phyloP scores from a whole-genome alignment of 2,329 filamentous ascomycete genomes.

The Cladophialophora carrionii region DNA sequence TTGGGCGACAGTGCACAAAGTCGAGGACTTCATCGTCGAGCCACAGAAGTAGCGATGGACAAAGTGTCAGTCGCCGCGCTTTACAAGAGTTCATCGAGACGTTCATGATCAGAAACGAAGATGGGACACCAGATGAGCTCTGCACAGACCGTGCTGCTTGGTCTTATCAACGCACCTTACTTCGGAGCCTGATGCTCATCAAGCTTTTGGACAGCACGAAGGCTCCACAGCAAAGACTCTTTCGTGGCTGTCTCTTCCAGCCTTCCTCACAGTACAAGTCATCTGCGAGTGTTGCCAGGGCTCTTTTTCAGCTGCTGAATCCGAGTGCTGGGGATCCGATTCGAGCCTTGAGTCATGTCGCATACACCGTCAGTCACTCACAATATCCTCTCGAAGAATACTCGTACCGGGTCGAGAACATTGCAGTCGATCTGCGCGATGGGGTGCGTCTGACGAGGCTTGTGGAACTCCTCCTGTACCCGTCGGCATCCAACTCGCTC shows the following conservation, averaged over 20 bases:
- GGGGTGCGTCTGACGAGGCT: conserved; percentile 63
- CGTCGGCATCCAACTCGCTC: conserved; percentile 41
- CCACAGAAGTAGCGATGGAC: conserved; percentile 11
- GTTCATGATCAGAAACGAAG: conserved; percentile 62
- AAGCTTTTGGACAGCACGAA: conserved; percentile 62
- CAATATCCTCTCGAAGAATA: conserved; percentile 65
- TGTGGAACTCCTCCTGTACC: conserved; percentile 61
- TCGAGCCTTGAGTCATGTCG: conserved; percentile 59
- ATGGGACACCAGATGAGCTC: conserved; percentile 42
- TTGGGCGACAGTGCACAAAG: conserved; percentile 51
- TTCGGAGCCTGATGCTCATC: conserved; percentile 64
- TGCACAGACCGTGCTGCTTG: conserved; percentile 44
- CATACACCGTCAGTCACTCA: conserved; percentile 58
- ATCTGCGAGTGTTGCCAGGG: conserved; percentile 57
- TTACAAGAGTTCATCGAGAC: conserved; percentile 59
- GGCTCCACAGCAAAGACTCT: conserved; percentile 37
- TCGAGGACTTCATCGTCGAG: conserved; percentile 1
- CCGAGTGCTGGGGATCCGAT: conserved; percentile 63
- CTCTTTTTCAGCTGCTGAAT: conserved; percentile 57
- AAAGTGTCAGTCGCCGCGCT: conserved; percentile 23
- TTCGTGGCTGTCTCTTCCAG: conserved; percentile 55
- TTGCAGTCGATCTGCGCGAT: conserved; percentile 65
- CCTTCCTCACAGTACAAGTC: conserved; percentile 59
- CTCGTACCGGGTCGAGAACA: conserved; percentile 60
- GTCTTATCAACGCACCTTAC: conserved; percentile 59